phyloP scores from a whole-genome alignment of 129 eudicot genomes.

The Sambucus nigra region DNA sequence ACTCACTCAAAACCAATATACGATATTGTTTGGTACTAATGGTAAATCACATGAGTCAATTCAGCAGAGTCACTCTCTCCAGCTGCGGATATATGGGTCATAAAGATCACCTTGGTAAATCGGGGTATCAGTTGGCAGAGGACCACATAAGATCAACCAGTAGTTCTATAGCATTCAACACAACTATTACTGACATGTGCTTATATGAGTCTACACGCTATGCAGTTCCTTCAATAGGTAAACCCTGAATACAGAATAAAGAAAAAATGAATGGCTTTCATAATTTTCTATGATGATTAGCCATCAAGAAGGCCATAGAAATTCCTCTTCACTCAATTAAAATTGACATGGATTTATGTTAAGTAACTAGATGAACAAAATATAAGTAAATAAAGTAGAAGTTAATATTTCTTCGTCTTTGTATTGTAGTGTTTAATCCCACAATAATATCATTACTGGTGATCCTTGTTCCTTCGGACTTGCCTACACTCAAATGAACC shows the following conservation, averaged over 20 bases:
- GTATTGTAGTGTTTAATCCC: no score
- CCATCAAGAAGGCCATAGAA: no score
- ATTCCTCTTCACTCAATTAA: no score
- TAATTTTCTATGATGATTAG: neutral
- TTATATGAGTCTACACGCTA: constrained; percentile 73
- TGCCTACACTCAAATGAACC: no score
- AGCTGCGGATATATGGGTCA: constrained; percentile 86
- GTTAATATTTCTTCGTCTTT: no score
- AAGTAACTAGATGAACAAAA: no score
- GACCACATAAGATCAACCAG: constrained; percentile 87
- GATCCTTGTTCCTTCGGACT: no score
- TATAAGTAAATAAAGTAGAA: no score
- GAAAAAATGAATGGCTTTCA: neutral
- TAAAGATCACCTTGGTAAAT: constrained; percentile 68
- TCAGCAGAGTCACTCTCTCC: constrained; percentile 99
- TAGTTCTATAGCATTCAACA: constrained; percentile 74
- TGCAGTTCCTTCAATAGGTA: constrained; percentile 73
- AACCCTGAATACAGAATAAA: constrained; percentile 49
- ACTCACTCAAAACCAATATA: constrained; percentile 70
- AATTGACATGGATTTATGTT: no score
- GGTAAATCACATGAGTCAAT: constrained; percentile 98
- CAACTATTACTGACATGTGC: constrained; percentile 92
- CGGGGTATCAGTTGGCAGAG: constrained; percentile 84
- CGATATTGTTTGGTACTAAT: constrained; percentile 89
- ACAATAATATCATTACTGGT: no score